Evolutionary conservation across 805 yeast genomes (phyloP).

Genomic region (Vanderwaltozyma yarrowii): DNA sequence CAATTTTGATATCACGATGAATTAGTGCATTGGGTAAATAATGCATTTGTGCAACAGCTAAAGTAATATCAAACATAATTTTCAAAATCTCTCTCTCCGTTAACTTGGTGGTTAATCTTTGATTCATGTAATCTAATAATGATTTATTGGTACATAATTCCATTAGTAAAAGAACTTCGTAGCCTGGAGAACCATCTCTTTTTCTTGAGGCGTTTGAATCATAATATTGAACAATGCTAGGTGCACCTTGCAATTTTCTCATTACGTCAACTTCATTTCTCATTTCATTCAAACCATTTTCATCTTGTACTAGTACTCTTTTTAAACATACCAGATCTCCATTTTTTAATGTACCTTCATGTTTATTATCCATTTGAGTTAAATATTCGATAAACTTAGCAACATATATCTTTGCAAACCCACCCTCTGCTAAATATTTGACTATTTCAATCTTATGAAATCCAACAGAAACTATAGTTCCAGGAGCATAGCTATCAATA

Average conservation of each 20-base stretch:
- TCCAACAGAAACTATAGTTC: slow-evolving; percentile 52
- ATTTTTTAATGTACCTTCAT: slow-evolving; percentile 28
- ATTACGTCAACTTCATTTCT: slow-evolving; percentile 73
- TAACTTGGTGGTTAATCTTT: slow-evolving; percentile 67
- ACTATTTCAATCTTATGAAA: slow-evolving; percentile 45
- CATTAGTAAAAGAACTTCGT: slow-evolving; percentile 87
- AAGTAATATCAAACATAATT: slow-evolving; percentile 72
- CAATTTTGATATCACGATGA: slow-evolving; percentile 91
- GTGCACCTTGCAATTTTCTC: slow-evolving; percentile 47
- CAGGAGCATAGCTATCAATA: slow-evolving; percentile 24
- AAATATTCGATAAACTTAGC: slow-evolving; percentile 37
- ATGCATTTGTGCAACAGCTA: slow-evolving; percentile 84
- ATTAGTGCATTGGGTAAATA: slow-evolving; percentile 52
- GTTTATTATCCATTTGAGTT: slow-evolving; percentile 13
- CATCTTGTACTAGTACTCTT: slow-evolving; percentile 64
- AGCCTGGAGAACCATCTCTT: slow-evolving; percentile 34
- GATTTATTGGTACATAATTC: slow-evolving; percentile 85
- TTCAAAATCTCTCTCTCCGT: slow-evolving; percentile 66
- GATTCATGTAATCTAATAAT: slow-evolving; percentile 84
- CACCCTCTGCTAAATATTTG: slow-evolving; percentile 59
- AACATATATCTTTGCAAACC: slow-evolving; percentile 71
- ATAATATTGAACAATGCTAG: slow-evolving; percentile 55
- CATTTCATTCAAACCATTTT: slow-evolving; percentile 52
- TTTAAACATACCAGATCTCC: slow-evolving; percentile 56
- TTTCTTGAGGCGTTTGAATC: slow-evolving; percentile 67